Conservation (phyloP, 176 grass and related monocot species). For the Triticum dicoccoides region DNA sequence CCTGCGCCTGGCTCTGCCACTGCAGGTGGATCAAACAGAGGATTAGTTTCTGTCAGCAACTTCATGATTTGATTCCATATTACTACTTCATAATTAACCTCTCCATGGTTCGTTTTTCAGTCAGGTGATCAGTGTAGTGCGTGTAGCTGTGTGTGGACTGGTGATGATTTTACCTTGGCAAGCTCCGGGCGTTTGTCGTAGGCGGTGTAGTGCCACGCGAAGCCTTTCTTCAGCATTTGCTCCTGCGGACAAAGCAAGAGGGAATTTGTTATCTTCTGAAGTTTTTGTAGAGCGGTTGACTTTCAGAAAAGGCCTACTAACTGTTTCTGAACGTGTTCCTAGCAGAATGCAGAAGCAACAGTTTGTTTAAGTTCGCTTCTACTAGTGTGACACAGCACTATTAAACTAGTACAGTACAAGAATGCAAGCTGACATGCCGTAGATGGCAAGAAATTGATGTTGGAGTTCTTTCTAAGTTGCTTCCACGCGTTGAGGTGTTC, state of each 20-base stretch:
- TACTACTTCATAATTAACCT: neutral
- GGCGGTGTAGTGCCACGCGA: slow-evolving; percentile 89
- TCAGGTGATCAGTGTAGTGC: neutral
- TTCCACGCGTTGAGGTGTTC: neutral
- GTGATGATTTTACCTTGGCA: slow-evolving; percentile 46
- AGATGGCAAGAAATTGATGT: neutral
- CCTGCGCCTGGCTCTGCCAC: slow-evolving; percentile 89
- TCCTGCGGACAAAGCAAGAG: slow-evolving; percentile 35
- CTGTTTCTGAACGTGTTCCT: neutral
- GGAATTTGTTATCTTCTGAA: neutral
- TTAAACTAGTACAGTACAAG: neutral
- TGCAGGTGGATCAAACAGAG: neutral
- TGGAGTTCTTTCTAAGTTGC: neutral
- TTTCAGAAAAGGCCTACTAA: neutral
- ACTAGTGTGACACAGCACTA: neutral
- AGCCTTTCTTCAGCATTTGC: slow-evolving; percentile 94
- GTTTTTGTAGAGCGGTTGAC: neutral
- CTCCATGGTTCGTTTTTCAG: neutral
- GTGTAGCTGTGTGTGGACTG: neutral
- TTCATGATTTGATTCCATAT: neutral
- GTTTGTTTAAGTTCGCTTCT: neutral
- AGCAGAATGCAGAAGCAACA: slow-evolving; percentile 7
- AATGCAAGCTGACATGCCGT: neutral
- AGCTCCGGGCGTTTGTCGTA: slow-evolving; percentile 83
- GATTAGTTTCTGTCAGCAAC: neutral